phyloP scores from a whole-genome alignment of 129 eudicot genomes.

The Artemisia argyi region DNA sequence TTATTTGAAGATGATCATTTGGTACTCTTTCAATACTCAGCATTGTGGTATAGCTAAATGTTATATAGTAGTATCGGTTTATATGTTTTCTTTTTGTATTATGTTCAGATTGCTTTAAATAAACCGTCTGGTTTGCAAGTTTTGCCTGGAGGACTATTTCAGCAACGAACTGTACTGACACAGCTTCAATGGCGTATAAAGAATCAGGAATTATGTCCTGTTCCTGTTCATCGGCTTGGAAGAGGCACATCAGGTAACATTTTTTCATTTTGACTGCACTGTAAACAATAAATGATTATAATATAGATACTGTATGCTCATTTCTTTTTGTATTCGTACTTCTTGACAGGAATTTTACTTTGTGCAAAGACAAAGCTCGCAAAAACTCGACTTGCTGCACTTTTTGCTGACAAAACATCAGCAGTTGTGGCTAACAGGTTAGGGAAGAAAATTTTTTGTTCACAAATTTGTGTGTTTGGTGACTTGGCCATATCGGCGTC shows the following conservation, averaged over 20 bases:
- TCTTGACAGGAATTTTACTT: slow-evolving; percentile 73
- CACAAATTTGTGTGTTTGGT: neutral
- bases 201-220: slow-evolving; percentile 55
- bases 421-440: slow-evolving; percentile 56
- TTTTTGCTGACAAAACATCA: slow-evolving; percentile 92
- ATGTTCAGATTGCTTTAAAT: slow-evolving; percentile 72
- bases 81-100: neutral
- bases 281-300: neutral
- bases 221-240: slow-evolving; percentile 97
- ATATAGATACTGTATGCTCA: neutral
- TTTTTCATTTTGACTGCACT: neutral
- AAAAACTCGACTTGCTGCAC: slow-evolving; percentile 74
- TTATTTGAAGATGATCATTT: slow-evolving; percentile 83
- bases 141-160: slow-evolving; percentile 88
- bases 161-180: slow-evolving; percentile 81
- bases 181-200: slow-evolving; percentile 75
- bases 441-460: slow-evolving; percentile 29
- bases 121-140: slow-evolving; percentile 97
- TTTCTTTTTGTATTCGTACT: slow-evolving; percentile 2
- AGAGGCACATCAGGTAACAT: slow-evolving; percentile 90
- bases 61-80: neutral
- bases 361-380: slow-evolving; percentile 95
- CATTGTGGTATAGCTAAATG: slow-evolving; percentile 8
- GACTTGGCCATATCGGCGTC: neutral
- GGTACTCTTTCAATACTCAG: slow-evolving; percentile 45